phyloP scores from a whole-genome alignment of 2,329 filamentous ascomycete species.

The Amesomyces nigricolor region DNA sequence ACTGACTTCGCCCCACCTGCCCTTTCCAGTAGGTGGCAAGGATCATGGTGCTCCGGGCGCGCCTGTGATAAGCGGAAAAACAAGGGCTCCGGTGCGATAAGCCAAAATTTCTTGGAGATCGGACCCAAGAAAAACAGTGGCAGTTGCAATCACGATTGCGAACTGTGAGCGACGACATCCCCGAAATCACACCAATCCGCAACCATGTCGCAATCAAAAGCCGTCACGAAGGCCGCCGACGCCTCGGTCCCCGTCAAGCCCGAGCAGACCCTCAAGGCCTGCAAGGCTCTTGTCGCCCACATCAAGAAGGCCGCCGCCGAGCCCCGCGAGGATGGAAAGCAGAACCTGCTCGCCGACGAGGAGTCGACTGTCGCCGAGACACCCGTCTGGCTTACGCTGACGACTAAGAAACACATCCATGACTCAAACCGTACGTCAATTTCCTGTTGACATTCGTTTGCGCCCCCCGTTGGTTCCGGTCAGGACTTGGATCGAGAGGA shows the following conservation, averaged over 20 bases:
- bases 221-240: conserved; percentile 30
- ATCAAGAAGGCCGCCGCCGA: conserved; percentile 53
- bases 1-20: conserved; percentile 13
- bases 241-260: conserved; percentile 32
- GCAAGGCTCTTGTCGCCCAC: conserved; percentile 56
- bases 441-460: neutral
- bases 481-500: no score
- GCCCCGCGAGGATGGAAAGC: conserved; percentile 45
- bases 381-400: conserved; percentile 57
- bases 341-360: conserved; percentile 47
- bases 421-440: conserved; percentile 49
- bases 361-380: conserved; percentile 39
- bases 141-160: conserved; percentile 1
- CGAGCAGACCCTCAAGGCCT: conserved; percentile 56
- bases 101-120: conserved; percentile 22
- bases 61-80: conserved; percentile 21
- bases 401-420: conserved; percentile 59
- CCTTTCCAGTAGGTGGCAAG: conserved; percentile 9
- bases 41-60: neutral
- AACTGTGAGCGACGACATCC: conserved; percentile 6
- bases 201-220: conserved; percentile 33
- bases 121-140: conserved; percentile 19
- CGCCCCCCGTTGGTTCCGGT: neutral
- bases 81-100: conserved; percentile 8
- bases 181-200: conserved; percentile 6